Percentiles rank a stretch among this genome's conserved stretches.
Conservation (phyloP, 352 stramenopile species). For the Elongisporangium senticosum region DNA sequence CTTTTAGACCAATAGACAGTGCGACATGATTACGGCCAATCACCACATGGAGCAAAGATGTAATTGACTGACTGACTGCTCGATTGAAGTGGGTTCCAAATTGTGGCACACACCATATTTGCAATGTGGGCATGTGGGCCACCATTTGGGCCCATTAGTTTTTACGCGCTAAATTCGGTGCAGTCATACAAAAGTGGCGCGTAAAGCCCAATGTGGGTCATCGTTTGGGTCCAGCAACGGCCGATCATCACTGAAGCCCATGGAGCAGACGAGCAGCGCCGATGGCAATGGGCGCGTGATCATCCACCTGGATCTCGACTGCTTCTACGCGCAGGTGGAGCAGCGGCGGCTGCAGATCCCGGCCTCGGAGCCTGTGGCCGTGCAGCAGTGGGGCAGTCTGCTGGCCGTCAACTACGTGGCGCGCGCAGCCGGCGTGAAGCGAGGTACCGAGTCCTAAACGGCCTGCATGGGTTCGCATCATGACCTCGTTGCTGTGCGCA, state of each 20-base stretch:
- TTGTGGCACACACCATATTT: background rate
- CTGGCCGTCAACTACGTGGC: constrained; percentile 83
- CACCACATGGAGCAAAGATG: background rate
- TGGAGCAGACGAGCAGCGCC: background rate
- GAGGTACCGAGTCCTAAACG: constrained; percentile 18
- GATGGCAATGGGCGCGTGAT: constrained; percentile 41
- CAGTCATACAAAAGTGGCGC: background rate
- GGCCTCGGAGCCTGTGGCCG: constrained; percentile 53
- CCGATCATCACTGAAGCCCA: background rate
- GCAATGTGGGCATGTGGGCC: background rate
- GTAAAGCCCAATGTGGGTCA: background rate
- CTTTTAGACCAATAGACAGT: background rate
- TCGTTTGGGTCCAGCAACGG: background rate
- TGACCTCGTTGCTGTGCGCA: constrained; percentile 8
- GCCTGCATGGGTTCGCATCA: background rate
- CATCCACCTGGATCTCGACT: constrained; percentile 84
- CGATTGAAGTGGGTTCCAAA: too few relatives aligned
- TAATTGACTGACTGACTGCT: background rate
- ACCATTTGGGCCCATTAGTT: background rate
- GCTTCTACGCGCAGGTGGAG: constrained; percentile 87
- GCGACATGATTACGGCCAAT: background rate
- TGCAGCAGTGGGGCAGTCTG: constrained; percentile 82
- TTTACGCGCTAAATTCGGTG: background rate
- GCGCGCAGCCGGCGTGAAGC: constrained; percentile 58
- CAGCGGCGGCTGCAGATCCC: constrained; percentile 64